Conservation (phyloP, 768 basidiomycete species). For the Trametes cingulata region DNA sequence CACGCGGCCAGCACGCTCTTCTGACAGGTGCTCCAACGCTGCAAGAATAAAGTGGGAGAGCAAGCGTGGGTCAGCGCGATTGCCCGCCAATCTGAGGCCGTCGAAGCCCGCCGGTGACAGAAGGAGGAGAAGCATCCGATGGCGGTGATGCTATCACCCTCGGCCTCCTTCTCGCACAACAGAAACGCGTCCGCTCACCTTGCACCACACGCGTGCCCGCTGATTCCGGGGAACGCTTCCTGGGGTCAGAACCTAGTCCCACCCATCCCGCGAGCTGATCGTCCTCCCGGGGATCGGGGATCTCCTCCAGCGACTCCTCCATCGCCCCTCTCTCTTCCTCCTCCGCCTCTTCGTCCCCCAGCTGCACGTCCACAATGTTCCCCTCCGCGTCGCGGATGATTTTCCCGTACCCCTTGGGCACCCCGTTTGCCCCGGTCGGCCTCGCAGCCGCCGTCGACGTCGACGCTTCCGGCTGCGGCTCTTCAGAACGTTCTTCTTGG, state of each 20-base stretch:
- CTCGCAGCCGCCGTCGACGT: not conserved
- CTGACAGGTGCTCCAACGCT: conserved; percentile 70
- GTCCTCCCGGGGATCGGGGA: conserved; percentile 29
- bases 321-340: conserved; percentile 29
- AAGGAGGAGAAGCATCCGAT: conserved; percentile 14
- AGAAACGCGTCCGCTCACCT: conserved; percentile 36
- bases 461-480: conserved; percentile 26
- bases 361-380: conserved; percentile 68
- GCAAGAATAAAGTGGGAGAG: not conserved
- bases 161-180: conserved; percentile 5
- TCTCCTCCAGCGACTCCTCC: conserved; percentile 41
- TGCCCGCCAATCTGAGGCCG: conserved; percentile 10
- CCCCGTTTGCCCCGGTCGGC: conserved; percentile 15
- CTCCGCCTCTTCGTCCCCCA: conserved; percentile 57
- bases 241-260: conserved; percentile 27
- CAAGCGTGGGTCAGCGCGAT: conserved; percentile 9
- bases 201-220: conserved; percentile 35
- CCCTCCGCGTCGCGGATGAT: conserved; percentile 82
- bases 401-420: conserved; percentile 72
- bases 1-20: conserved; percentile 25
- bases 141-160: conserved; percentile 15
- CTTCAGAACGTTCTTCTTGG: conserved; percentile 15
- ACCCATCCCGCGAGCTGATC: conserved; percentile 29
- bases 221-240: conserved; percentile 25
- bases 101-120: not conserved